Conservation (phyloP, 495 filamentous ascomycete genomes). For the Hypomontagnella submonticulosa region DNA sequence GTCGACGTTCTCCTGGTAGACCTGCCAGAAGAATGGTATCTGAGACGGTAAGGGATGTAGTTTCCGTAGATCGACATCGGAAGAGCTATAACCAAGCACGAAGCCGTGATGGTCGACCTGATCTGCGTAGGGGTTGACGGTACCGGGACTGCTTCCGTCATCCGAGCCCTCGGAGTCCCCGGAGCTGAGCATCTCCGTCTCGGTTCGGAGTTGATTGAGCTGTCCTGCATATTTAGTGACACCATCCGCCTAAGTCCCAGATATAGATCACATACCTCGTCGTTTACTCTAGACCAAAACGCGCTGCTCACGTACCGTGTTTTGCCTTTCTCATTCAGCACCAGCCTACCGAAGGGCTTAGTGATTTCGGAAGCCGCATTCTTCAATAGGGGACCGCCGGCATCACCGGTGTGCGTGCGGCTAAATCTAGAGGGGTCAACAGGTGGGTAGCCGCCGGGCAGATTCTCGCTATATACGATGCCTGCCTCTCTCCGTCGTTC, state of each 20-base stretch:
- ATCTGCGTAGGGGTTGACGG: slow-evolving; percentile 46
- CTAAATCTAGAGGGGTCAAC: slow-evolving; percentile 30
- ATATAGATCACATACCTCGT: slow-evolving; percentile 69
- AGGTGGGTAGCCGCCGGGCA: slow-evolving; percentile 34
- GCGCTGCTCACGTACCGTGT: slow-evolving; percentile 88
- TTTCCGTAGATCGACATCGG: slow-evolving; percentile 59
- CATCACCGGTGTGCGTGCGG: slow-evolving; percentile 41
- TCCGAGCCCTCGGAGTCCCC: slow-evolving; percentile 69
- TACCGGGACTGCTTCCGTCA: slow-evolving; percentile 63
- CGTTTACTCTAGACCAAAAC: slow-evolving; percentile 88
- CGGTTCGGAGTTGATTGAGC: slow-evolving; percentile 78
- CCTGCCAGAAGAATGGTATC: slow-evolving; percentile 73
- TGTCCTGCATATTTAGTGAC: slow-evolving; percentile 44
- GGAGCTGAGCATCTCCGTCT: slow-evolving; percentile 74
- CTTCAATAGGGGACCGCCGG: slow-evolving; percentile 28
- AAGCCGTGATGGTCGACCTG: slow-evolving; percentile 71
- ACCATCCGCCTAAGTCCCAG: slow-evolving; percentile 18
- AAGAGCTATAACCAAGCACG: slow-evolving; percentile 74
- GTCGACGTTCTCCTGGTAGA: slow-evolving; percentile 76
- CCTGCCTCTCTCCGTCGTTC: slow-evolving; percentile 45
- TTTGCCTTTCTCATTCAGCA: slow-evolving; percentile 80
- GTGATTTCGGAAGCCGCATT: slow-evolving; percentile 60
- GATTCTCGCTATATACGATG: slow-evolving; percentile 39
- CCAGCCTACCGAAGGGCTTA: slow-evolving; percentile 80
- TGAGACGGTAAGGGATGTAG: slow-evolving; percentile 69